Base-by-base conservation (phyloP, 129 eudicot genomes). In the carrot (Daucus carota) region DNA sequence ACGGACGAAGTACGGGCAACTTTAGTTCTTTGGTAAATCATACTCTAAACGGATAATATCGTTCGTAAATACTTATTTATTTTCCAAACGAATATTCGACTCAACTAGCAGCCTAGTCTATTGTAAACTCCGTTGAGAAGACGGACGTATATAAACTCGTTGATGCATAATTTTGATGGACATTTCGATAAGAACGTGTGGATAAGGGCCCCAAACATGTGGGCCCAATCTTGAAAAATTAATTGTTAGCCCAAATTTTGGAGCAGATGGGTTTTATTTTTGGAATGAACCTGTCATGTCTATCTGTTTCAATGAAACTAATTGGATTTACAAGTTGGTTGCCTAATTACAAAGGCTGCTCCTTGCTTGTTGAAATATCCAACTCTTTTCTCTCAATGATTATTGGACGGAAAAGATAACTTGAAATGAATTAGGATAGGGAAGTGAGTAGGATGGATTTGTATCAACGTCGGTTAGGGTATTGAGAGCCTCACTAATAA, bases 341-440 rank as follows among this genome's bases (percentile, higher is more conserved):
- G 31, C 65, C 65, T 5, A 57, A n/a, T n/a, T 57, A 57, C 31
- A 3, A 57, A n/a, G 15, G 15, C 65, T 57, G 65, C 10, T 24
- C 24, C 31, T 57, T 54, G 63, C 63, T 54, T 57, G 65, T 57
- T n/a, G 31, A 57, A 57, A 57, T 57, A 57, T 57, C 65, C 65
- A n/a, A 57, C 65, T 57, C 28, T 10, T 24, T n/a, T 57, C 12
- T 54, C 63, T 54, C 12, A n/a, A 54, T 7, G 1, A 54, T n/a
- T 8, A n/a, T 57, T 57, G 31, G 29, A 54, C 62, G 9, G 5
- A 54, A 9, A 54, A 8, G 62, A 54, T 22, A 54, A 1, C n/a
- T 4, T 17, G 62, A 52, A 20, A 52, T 6, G 9, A 50, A 48
- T 17, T 48, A 17, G 57, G n/a, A 46, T 46, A 46, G 1, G 20